A percentile compares a stretch with the other conserved stretches of the same genome.
These are phyloP conservation scores for Paulownia fortunei DNA, from an alignment of 257 asterid genomes.

Conservation along the genomic window DNA sequence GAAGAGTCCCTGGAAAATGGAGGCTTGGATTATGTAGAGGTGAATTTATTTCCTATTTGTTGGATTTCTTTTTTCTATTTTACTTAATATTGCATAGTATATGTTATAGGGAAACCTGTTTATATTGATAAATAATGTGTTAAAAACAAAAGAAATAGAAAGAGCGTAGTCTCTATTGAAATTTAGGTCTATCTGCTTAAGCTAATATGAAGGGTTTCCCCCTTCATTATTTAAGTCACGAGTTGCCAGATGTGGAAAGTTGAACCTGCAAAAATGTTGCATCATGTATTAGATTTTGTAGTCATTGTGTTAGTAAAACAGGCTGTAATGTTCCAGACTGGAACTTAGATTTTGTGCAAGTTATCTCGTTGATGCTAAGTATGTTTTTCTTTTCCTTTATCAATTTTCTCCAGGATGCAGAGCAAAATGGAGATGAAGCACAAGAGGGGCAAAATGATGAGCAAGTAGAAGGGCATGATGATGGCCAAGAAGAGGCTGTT, in stretches of 20 bases:
- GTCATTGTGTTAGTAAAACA: background rate
- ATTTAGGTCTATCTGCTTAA: background rate
- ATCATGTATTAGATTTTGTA: background rate
- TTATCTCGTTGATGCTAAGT: slow-evolving; percentile 13
- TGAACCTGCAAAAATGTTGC: slow-evolving; percentile 4
- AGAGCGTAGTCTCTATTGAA: background rate
- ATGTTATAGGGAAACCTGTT: background rate
- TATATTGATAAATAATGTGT: background rate
- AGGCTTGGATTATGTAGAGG: slow-evolving; percentile 66
- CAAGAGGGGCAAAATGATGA: slow-evolving; percentile 56
- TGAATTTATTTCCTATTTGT: slow-evolving; percentile 16
- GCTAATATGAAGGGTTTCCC: background rate
- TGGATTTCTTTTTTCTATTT: background rate
- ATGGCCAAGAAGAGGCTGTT: slow-evolving; percentile 83
- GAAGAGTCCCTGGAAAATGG: slow-evolving; percentile 81
- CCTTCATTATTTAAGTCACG: background rate
- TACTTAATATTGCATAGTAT: background rate
- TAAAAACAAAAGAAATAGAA: background rate
- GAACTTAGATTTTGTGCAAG: background rate
- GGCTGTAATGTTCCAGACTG: background rate
- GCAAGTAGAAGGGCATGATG: slow-evolving; percentile 63
- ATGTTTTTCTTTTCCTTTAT: slow-evolving; percentile 7
- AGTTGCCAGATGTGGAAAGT: background rate
- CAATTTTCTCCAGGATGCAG: slow-evolving; percentile 46
- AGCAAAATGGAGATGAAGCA: slow-evolving; percentile 68